These are phyloP conservation scores for Xylaria hypoxylon DNA, from an alignment of 2,329 filamentous ascomycete species.

Conservation along the genomic window DNA sequence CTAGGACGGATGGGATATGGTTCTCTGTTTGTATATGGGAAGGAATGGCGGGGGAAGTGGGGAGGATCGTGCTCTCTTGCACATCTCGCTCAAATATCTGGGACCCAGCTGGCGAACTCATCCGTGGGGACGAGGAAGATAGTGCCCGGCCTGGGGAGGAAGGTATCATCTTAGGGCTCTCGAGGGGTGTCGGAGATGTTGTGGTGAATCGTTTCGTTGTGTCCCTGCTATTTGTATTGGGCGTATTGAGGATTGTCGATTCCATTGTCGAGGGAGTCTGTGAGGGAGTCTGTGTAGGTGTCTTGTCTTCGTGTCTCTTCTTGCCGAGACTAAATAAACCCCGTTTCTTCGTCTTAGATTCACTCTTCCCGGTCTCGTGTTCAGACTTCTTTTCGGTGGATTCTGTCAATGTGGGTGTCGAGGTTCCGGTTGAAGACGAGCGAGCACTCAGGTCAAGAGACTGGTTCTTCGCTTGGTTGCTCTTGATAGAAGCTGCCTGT, in stretches of 20 bases:
- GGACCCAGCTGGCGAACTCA: conserved; percentile 81
- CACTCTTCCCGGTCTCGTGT: conserved; percentile 50
- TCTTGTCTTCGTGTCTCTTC: conserved; percentile 66
- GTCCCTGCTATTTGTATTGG: conserved; percentile 46
- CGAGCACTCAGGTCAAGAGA: conserved; percentile 26
- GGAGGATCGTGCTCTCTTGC: conserved; percentile 79
- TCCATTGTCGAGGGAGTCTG: conserved; percentile 51
- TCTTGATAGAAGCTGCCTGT: conserved; percentile 49
- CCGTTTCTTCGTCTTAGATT: conserved; percentile 63
- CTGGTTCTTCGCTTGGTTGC: conserved; percentile 43
- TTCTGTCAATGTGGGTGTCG: conserved; percentile 51
- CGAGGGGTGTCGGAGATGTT: conserved; percentile 57
- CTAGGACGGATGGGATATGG: conserved; percentile 89
- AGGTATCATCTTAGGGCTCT: conserved; percentile 61
- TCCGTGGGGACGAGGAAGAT: conserved; percentile 75
- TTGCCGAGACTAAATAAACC: conserved; percentile 71
- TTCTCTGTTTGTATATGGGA: conserved; percentile 95
- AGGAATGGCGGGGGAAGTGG: conserved; percentile 87
- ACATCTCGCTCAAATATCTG: conserved; percentile 96
- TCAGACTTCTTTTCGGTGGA: conserved; percentile 46
- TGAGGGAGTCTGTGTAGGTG: conserved; percentile 49
- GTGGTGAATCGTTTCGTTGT: conserved; percentile 56
- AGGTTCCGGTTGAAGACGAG: conserved; percentile 48
- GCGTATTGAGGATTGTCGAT: conserved; percentile 51
- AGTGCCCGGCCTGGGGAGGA: conserved; percentile 75